These are phyloP conservation scores for Lindgomyces ingoldianus DNA, from an alignment of 495 filamentous ascomycete genomes.

Conservation along the genomic window DNA sequence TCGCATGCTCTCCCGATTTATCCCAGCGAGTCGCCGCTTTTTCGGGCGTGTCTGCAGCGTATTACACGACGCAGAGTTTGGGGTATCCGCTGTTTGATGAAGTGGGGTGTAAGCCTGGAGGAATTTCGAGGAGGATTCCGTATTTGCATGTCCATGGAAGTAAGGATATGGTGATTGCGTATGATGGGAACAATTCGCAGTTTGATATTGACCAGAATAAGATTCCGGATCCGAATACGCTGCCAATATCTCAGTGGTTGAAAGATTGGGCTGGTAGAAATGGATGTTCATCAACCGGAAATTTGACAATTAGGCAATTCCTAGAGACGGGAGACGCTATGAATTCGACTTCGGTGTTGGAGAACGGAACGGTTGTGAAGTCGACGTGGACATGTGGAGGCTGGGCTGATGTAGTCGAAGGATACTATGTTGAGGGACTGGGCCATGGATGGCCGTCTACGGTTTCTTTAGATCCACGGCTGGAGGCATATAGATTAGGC, in stretches of 20 bases:
- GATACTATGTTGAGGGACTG: constrained; percentile 3
- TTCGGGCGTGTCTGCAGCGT: constrained; percentile 2
- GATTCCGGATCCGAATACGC: constrained; percentile 3
- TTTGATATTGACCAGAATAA: neutral
- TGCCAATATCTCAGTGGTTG: neutral
- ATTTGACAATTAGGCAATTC: neutral
- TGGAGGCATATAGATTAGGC: constrained; percentile 1
- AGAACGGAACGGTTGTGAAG: constrained; percentile 6
- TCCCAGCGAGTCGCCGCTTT: constrained; percentile 12
- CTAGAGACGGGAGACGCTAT: too few relatives aligned
- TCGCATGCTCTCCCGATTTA: constrained; percentile 9
- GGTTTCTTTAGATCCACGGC: neutral
- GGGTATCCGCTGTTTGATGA: constrained; percentile 10
- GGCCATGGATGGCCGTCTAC: constrained; percentile 21
- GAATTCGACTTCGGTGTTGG: neutral
- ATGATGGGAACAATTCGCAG: constrained; percentile 8
- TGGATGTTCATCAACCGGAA: neutral
- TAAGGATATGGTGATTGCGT: constrained; percentile 11
- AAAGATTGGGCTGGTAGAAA: neutral
- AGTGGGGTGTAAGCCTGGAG: neutral
- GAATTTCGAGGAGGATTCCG: neutral
- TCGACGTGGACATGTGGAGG: constrained; percentile 7
- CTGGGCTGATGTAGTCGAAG: neutral
- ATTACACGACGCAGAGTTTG: constrained; percentile 7
- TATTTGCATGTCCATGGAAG: constrained; percentile 4